Percentiles rank a stretch among this genome's conserved stretches.
These are phyloP conservation scores for Trichoderma asperelloides DNA, from an alignment of 495 filamentous ascomycete genomes.

Conservation along the genomic window DNA sequence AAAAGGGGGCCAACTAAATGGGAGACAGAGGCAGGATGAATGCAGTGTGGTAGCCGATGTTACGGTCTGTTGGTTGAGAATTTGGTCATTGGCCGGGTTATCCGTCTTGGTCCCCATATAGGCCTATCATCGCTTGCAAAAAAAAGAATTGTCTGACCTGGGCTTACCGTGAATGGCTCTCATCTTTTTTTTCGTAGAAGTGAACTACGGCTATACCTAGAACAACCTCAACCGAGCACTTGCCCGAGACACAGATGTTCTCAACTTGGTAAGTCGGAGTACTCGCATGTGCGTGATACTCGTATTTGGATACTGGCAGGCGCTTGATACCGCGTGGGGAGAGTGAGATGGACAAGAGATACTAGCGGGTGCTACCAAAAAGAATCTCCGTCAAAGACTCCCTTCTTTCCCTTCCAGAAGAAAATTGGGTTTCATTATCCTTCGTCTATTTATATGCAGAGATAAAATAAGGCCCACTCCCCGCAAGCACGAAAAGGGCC, in stretches of 20 bases:
- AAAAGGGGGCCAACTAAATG: too few species aligned
- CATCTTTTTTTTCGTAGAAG: neutral
- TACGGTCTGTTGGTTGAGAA: neutral
- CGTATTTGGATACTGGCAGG: neutral
- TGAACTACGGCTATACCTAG: neutral
- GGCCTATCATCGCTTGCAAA: too few species aligned
- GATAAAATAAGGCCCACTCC: neutral
- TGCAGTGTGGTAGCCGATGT: neutral
- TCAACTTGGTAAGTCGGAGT: constrained; percentile 4
- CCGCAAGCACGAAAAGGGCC: neutral
- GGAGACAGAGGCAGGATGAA: neutral
- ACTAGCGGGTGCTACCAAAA: neutral
- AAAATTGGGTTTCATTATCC: neutral
- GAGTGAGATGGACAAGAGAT: neutral
- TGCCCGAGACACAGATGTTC: neutral
- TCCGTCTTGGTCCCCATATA: neutral
- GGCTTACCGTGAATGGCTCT: neutral
- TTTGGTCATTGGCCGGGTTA: neutral
- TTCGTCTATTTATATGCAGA: neutral
- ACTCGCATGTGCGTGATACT: neutral
- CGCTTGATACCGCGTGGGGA: constrained; percentile 3
- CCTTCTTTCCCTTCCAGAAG: neutral
- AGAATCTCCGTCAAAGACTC: neutral
- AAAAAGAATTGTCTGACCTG: too few species aligned
- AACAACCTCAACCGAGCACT: neutral